These are phyloP conservation scores for Rhododendron molle DNA, from an alignment of 148 eudicot species.

Conservation along the genomic window DNA sequence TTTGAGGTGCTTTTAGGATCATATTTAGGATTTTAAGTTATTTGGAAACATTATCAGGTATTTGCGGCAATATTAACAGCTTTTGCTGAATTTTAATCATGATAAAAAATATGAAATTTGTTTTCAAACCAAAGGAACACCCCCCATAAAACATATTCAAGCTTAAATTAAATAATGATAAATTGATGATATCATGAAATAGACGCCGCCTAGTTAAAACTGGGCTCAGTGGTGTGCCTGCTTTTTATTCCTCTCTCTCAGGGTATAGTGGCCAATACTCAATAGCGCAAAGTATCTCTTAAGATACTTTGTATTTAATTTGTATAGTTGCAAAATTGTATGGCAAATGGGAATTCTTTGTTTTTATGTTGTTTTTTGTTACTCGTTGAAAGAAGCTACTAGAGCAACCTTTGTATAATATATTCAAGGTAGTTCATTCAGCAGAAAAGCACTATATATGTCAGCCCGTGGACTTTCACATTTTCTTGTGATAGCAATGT, in stretches of 20 bases:
- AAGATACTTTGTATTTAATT: background rate
- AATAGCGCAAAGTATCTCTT: background rate
- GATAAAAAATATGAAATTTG: background rate
- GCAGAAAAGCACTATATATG: background rate
- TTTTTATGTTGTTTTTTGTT: background rate
- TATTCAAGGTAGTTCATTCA: background rate
- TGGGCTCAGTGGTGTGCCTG: background rate
- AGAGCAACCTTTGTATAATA: background rate
- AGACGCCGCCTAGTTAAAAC: background rate
- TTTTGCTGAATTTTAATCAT: background rate
- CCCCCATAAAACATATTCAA: too few relatives aligned
- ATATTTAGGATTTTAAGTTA: background rate
- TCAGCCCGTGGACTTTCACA: background rate
- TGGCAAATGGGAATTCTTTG: background rate
- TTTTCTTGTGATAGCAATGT: background rate
- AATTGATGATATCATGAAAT: too few relatives aligned
- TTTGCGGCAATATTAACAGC: background rate
- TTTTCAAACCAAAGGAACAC: background rate
- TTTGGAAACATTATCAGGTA: background rate
- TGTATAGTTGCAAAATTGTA: too few relatives aligned
- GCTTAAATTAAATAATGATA: too few relatives aligned
- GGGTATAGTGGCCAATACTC: too few relatives aligned
- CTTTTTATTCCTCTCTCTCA: background rate
- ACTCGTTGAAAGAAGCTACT: background rate
- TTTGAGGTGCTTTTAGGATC: background rate